These are phyloP conservation scores for Plectosphaerella plurivora DNA, from an alignment of 2,329 filamentous ascomycete species.

Conservation along the genomic window DNA sequence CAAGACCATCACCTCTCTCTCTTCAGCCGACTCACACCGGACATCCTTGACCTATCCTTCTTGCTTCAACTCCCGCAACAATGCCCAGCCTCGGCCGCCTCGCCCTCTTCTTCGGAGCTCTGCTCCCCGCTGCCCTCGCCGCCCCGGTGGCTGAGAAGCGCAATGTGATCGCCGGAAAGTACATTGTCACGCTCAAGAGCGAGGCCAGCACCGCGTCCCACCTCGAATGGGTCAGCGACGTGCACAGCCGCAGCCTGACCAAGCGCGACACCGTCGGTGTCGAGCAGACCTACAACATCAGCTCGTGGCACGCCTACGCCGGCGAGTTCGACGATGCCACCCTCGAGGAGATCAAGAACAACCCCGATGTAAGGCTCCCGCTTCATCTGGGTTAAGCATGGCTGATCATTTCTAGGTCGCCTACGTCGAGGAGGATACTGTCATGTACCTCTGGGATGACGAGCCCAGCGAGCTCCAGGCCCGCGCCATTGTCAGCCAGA, in stretches of 20 bases:
- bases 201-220: conserved; percentile 20
- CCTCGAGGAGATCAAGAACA: conserved; percentile 31
- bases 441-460: conserved; percentile 19
- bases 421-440: conserved; percentile 25
- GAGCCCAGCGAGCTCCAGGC: conserved; percentile 4
- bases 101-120: conserved; percentile 23
- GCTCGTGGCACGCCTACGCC: conserved; percentile 35
- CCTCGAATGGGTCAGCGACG: conserved; percentile 16
- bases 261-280: conserved; percentile 18
- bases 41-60: neutral
- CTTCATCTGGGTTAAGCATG: no score
- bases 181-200: conserved; percentile 41
- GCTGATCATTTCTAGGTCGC: conserved; percentile 19
- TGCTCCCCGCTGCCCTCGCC: conserved; percentile 22
- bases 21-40: neutral
- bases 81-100: conserved; percentile 25
- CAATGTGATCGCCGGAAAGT: conserved; percentile 29
- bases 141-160: neutral
- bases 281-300: conserved; percentile 15
- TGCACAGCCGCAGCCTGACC: conserved; percentile 25
- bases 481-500: conserved; percentile 23
- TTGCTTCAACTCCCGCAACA: neutral
- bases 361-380: conserved; percentile 29
- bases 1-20: neutral
- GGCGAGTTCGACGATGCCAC: conserved; percentile 35